Percentiles rank a stretch among this genome's conserved stretches.
These are phyloP conservation scores for Truncatella angustata DNA, from an alignment of 2,329 filamentous ascomycete genomes.

Conservation along the genomic window DNA sequence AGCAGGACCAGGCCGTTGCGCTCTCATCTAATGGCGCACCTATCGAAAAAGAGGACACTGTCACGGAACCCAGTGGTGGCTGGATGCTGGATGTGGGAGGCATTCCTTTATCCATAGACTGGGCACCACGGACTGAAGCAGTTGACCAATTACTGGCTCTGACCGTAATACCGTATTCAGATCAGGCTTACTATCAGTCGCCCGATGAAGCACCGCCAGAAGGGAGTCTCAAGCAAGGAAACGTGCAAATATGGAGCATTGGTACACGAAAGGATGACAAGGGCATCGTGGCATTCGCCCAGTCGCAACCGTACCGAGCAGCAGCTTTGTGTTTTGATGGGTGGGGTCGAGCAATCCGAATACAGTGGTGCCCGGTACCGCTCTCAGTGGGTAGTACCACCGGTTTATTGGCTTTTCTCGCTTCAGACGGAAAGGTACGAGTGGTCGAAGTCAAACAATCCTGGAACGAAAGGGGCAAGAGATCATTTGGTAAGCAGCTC, in stretches of 20 bases:
- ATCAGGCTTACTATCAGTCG: constrained; percentile 43
- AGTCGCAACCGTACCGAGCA: constrained; percentile 34
- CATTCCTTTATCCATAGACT: constrained; percentile 50
- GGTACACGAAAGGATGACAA: constrained; percentile 25
- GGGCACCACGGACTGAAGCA: constrained; percentile 41
- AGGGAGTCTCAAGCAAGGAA: constrained; percentile 40
- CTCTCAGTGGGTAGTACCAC: constrained; percentile 27
- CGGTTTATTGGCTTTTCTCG: constrained; percentile 48
- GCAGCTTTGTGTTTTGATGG: constrained; percentile 44
- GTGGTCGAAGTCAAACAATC: constrained; percentile 40
- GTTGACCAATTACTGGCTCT: constrained; percentile 50
- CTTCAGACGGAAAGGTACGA: constrained; percentile 48
- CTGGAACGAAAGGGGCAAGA: constrained; percentile 23
- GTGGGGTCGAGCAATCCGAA: constrained; percentile 47
- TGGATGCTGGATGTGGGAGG: constrained; percentile 57
- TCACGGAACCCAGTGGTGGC: constrained; percentile 29
- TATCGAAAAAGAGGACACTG: constrained; percentile 13
- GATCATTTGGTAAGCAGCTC: constrained; percentile 37
- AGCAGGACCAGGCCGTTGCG: constrained; percentile 21
- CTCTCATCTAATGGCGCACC: constrained; percentile 23
- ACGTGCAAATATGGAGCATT: constrained; percentile 54
- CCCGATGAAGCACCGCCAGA: constrained; percentile 35
- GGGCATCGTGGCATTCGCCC: constrained; percentile 33
- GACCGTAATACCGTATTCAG: constrained; percentile 47
- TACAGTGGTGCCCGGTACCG: constrained; percentile 53